Evolutionary conservation across 164 flowering plant species (phyloP), one percentile per base, ranked within the genome.

Genomic region (Macadamia integrifolia): DNA sequence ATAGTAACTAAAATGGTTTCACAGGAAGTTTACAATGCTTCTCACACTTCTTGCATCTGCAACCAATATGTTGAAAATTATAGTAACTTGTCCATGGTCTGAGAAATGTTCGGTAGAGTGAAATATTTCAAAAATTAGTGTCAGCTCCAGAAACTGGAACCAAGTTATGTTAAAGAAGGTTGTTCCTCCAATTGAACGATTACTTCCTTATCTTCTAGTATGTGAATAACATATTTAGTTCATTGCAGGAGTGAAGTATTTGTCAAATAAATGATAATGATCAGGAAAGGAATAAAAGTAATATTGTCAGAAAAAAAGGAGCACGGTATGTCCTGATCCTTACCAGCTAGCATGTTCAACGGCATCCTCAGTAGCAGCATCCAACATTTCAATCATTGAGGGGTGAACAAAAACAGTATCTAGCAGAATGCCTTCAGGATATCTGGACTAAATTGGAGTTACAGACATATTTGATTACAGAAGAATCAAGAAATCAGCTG

Each of bases 341-440:
- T 77, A 92, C 99, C 99, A 94, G 83, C 90, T 83, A 69, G 78
- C 81, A 40, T 81, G 86, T 65, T 90, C 97, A 71, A 94, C 76
- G 50, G 90, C 91, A 83, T 94, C 97, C 82, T 90, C 97, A 14
- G 76, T 73, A 67, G 99, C 77, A 68, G 97, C 74, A 81, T 94
- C 90, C 86, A 92, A 75, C 93, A 90, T 92, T 78, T 90, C 96
- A 79, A 87, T 77, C 79, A 85, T 77, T 23, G 98, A 94, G 9
- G 86, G 86, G 67, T 92, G 99, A 69, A 85, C 85, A 73, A 92
- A 94, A 64, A 81, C 72, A 66, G 91, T 80, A 60, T 66, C 90
- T 65, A 94, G 79, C 64, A 89, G 84, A 66, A 86, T 83, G 57
- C 99, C 99, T 70, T 90, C 96, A 74, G 97, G 88, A 84, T 92